Base-by-base conservation (phyloP, 441 rosid genomes). In the Syzygium malaccense region DNA sequence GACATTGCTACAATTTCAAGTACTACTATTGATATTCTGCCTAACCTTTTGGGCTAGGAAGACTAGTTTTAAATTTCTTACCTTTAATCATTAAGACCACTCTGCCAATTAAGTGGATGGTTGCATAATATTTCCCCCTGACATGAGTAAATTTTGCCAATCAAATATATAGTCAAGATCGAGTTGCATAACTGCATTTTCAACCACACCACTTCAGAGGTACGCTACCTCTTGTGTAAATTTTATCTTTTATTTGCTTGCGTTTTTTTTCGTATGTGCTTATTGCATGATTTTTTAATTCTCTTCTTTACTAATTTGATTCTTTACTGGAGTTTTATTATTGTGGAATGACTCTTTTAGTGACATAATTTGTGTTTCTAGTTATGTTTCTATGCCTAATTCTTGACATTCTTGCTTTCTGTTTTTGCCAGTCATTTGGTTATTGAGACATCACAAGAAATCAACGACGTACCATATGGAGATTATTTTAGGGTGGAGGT, bases 401-500 rank as follows among this genome's bases (percentile, higher is more conserved):
- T 62, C 60, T 87, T 93, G 89, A 91, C 92, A 87, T 85, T 87
- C 19, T 89, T 56, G 86, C 87, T 87, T 92, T 89, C 48, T 87
- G 86, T 58, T 88, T 90, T 86, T 91, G 75, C 88, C 93, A 97
- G 99, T 89, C 96, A 94, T 91, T 91, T 97, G 93, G 96, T 97
- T 86, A 85, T 98, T 88, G 95, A 96, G 94, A 95, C 97, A 89
- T 96, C 99, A 83, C 98, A 98, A 93, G 97, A 93, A 92, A 92
- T 98, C 92, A 94, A 55, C 83, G 99, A 97, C 48, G 98, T 96
- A 71, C 99, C 99, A 68, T 96, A 93, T 90, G 99, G 95, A 91
- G 99, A 98, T 94, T 94, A 95, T 91, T 98, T 98, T 91, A 91
- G 91, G 1, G 98, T 98, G 56, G 95, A 98, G 99, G 99, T 98